Evolutionary conservation across 306 rosid species (phyloP).

Genomic region (Ammopiptanthus mongolicus): DNA sequence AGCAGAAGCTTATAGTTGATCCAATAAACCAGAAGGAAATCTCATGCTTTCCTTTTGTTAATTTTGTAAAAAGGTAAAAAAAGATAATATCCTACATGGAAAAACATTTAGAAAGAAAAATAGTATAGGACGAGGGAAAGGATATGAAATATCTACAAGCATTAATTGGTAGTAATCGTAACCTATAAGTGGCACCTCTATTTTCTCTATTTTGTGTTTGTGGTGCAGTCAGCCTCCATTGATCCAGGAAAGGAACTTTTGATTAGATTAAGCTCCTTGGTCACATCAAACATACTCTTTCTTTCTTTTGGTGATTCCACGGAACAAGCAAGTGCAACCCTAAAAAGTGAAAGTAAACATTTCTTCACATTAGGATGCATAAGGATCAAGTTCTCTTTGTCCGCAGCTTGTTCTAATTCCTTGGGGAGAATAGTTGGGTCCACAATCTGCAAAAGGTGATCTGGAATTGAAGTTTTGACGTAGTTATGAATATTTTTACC

Average conservation of each 20-base stretch:
- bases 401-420: background rate
- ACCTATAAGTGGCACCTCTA: background rate
- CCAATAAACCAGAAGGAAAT: background rate
- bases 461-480: background rate
- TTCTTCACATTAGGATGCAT: background rate
- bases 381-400: background rate
- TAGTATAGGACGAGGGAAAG: too few species aligned
- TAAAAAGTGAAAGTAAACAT: constrained; percentile 3
- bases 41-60: too few species aligned
- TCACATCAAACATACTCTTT: constrained; percentile 4
- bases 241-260: background rate
- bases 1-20: background rate
- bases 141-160: too few species aligned
- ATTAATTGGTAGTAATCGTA: too few species aligned
- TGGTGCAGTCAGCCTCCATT: background rate
- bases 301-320: constrained; percentile 6
- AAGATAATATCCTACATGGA: background rate
- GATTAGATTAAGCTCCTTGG: background rate
- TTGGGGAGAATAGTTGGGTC: background rate
- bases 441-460: background rate
- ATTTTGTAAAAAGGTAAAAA: too few species aligned
- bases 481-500: background rate
- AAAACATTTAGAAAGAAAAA: background rate
- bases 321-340: constrained; percentile 15
- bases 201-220: background rate